Evolutionary conservation across 2,329 filamentous ascomycete species (phyloP).

Genomic region (Aschersonia sp.): DNA sequence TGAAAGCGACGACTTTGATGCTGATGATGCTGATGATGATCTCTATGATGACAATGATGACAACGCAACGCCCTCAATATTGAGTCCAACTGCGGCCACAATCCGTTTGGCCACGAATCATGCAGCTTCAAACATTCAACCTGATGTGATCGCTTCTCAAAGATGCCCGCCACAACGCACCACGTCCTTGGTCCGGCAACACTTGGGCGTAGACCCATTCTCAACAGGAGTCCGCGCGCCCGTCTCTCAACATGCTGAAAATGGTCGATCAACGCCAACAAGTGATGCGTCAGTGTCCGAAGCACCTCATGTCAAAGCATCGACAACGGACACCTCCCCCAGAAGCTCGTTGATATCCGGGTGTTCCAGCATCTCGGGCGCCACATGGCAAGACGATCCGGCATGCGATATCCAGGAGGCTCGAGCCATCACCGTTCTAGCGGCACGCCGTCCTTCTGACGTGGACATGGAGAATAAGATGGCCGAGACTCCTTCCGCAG

Average conservation of each 20-base stretch:
- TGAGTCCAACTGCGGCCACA: neutral
- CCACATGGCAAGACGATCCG: constrained; percentile 16
- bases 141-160: too few species aligned
- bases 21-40: constrained; percentile 5
- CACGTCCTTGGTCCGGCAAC: too few species aligned
- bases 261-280: constrained; percentile 2
- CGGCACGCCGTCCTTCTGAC: constrained; percentile 13
- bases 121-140: too few species aligned
- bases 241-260: neutral
- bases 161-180: too few species aligned
- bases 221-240: too few species aligned
- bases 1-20: constrained; percentile 25
- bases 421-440: constrained; percentile 21
- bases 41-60: constrained; percentile 16
- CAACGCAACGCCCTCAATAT: neutral
- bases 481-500: neutral
- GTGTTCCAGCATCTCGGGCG: constrained; percentile 20
- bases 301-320: constrained; percentile 11
- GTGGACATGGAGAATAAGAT: constrained; percentile 4
- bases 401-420: constrained; percentile 23
- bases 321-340: constrained; percentile 10
- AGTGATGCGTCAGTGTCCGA: constrained; percentile 10
- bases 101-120: too few species aligned
- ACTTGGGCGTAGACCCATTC: too few species aligned
- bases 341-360: constrained; percentile 21